Evolutionary conservation across 2,329 filamentous ascomycete genomes (phyloP), one percentile per base, ranked within the genome.

Genomic region (Furcasterigmium furcatum): DNA sequence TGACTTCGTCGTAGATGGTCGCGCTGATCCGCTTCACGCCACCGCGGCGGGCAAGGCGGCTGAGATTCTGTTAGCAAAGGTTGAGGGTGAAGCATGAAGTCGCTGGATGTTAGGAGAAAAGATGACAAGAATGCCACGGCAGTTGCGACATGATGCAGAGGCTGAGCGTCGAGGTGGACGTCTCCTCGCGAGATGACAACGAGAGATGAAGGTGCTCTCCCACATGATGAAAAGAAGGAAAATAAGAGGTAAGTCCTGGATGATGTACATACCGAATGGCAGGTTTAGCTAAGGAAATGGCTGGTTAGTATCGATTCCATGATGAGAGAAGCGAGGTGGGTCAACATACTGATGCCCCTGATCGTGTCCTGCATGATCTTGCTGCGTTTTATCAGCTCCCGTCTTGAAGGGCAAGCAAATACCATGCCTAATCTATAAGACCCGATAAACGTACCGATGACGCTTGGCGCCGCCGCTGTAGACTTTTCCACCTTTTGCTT

Each of bases 11-110:
- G 55, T 91, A 91, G 3, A 91, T 84, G 0, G 38, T 52, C 0
- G 59, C 76, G 0, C 82, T 84, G 9, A 91, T 89, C 0, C 87
- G 73, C 59, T 91, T 91, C 1, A 92, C 84, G 0, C 88, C 88
- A 2, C 87, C 88, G 7, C 88, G 81, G 6, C 88, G 79, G 2
- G 88, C 88, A 0, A 92, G 65, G 34, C 87, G 83, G 53, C 86
- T 84, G 47, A 4, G 8, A 5, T 9, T 9, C 5, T n/a, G 22
- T 25, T 12, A 43, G 20, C 3, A 29, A 19, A 8, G 32, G 6
- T 35, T 5, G 24, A 7, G 24, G 24, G 12, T 38, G n/a, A 41
- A n/a, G n/a, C n/a, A n/a, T n/a, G n/a, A n/a, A n/a, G n/a, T n/a
- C n/a, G n/a, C n/a, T n/a, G n/a, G n/a, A n/a, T n/a, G n/a, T n/a